These are phyloP conservation scores for Rosa multiflora DNA, from an alignment of 306 rosid species.

Conservation along the genomic window DNA sequence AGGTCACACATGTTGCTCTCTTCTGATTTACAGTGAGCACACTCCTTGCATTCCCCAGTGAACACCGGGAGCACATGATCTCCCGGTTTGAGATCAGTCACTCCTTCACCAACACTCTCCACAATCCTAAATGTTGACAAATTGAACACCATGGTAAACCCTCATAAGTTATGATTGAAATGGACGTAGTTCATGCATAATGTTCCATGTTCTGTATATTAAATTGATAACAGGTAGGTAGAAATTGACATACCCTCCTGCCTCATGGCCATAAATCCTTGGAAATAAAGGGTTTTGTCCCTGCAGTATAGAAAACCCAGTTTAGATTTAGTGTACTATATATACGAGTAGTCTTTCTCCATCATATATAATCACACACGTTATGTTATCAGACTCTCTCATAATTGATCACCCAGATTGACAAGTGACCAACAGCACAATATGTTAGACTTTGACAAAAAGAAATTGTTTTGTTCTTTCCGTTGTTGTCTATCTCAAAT, in stretches of 20 bases:
- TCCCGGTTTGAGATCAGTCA: conserved; percentile 48
- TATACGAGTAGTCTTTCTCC: not conserved
- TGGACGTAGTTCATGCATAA: not conserved
- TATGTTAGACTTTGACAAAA: not conserved
- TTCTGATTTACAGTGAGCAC: conserved; percentile 50
- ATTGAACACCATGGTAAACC: not conserved
- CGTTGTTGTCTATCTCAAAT: not conserved
- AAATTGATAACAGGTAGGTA: not conserved
- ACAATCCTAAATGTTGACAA: not conserved
- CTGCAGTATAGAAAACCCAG: not conserved
- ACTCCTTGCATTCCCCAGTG: conserved; percentile 48
- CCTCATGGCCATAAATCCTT: conserved; percentile 4
- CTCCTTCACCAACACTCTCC: conserved; percentile 8
- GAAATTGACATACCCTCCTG: not conserved
- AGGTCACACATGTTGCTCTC: conserved; percentile 49
- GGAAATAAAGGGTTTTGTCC: conserved; percentile 2
- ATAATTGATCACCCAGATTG: not conserved
- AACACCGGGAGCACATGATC: conserved; percentile 64
- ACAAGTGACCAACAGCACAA: not conserved
- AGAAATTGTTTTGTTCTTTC: not conserved
- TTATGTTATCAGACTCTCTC: not conserved
- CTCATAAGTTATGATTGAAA: not conserved
- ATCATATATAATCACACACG: too few relatives aligned
- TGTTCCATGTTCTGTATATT: not conserved
- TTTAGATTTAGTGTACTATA: not conserved